phyloP scores from a whole-genome alignment of 805 yeast genomes.

The Metschnikowia sp. region DNA sequence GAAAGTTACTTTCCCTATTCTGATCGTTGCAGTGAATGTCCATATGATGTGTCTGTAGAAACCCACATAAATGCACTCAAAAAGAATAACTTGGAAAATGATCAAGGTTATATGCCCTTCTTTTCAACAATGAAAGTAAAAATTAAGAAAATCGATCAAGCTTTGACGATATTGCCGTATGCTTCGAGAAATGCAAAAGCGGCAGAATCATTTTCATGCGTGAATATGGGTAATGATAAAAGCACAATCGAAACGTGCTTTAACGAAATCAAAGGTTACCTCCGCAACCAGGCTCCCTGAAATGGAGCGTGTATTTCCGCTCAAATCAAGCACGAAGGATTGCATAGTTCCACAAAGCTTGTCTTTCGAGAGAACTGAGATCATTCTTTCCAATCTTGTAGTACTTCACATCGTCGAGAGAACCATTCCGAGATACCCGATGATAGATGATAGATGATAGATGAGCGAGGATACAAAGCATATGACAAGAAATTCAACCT shows the following conservation, averaged over 20 bases:
- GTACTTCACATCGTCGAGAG: constrained; percentile 46
- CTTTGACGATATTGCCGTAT: no score
- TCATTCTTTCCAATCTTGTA: constrained; percentile 73
- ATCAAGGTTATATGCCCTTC: no score
- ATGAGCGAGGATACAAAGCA: constrained; percentile 61
- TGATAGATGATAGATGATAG: constrained; percentile 43
- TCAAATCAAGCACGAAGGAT: constrained; percentile 11
- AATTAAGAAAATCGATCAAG: no score
- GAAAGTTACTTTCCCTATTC: no score
- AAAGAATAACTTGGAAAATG: no score
- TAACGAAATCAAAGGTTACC: constrained; percentile 59
- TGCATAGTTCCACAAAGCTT: constrained; percentile 28
- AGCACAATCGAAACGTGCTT: constrained; percentile 79
- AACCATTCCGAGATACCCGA: constrained; percentile 42
- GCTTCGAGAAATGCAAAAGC: no score
- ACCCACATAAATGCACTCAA: no score
- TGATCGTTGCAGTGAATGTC: no score
- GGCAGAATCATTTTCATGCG: constrained; percentile 55
- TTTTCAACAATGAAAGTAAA: no score
- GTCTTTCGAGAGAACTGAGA: constrained; percentile 49
- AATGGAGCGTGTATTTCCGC: constrained; percentile 26
- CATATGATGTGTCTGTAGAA: no score
- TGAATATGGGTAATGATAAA: constrained; percentile 72
- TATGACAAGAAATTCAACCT: constrained; percentile 56
- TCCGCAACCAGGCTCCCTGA: constrained; percentile 75